Evolutionary conservation across 1,284 basidiomycete genomes (phyloP), one percentile per base, ranked within the genome.

Genomic region (Neolentinus lepideus): DNA sequence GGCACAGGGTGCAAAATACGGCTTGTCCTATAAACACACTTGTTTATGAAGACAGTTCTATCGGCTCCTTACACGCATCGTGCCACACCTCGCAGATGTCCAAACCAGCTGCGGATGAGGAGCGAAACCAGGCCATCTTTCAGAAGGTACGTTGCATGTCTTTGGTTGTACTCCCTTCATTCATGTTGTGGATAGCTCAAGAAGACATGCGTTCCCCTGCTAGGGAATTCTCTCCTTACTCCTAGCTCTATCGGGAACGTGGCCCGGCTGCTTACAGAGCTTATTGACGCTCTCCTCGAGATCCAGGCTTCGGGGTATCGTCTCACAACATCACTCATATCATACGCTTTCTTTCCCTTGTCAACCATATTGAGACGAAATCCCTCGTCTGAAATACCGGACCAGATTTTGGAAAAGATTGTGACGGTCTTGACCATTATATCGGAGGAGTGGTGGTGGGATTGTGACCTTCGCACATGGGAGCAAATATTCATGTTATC

Each of bases 321-420:
- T 2, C 76, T 93, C 31, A 75, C 79, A 1, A 67, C 80, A 0
- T 77, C 80, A n/a, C 75, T 94, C 43, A 81, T 92, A 48, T 86
- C 88, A 54, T 98, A 97, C 69, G 73, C 85, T 31, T 90, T 94
- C 70, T 90, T 92, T 62, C 94, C 94, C 1, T 67, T 97, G 55
- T 91, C 92, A 0, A 82, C 84, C 25, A 81, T 95, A 51, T 77
- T 97, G 22, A 84, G 87, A 53, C 83, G 88, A 29, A 90, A 92
- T 64, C 60, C 75, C 8, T 78, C 85, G 9, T 64, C 76, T 2
- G 69, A 76, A 9, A 84, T 94, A 36, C 90, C 93, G 8, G 89
- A 95, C 64, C 83, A 83, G 61, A 72, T 93, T 24, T 73, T 96
- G 54, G 91, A 94, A 67, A 81, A 80, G 56, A 70, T 93, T 25